Conservation (phyloP, 2,329 filamentous ascomycete species). For the Penicillium digitatum region DNA sequence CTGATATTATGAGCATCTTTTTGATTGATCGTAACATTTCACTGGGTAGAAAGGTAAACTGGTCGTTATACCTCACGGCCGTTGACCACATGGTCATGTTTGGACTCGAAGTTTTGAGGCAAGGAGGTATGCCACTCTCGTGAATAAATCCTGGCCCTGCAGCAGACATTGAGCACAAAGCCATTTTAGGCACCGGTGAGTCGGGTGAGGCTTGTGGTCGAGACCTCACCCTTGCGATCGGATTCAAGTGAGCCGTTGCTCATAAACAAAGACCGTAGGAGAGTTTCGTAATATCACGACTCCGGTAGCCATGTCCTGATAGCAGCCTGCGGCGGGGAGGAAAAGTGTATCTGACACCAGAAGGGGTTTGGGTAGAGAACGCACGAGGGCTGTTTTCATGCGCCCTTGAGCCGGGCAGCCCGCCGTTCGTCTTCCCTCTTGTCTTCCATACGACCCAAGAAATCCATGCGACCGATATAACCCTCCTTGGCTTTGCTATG, state of each 20-base stretch:
- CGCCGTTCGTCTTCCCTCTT: constrained; percentile 55
- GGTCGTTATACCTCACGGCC: not conserved
- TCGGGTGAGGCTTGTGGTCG: not conserved
- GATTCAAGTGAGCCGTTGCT: not conserved
- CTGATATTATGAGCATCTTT: not conserved
- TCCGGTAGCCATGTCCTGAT: not conserved
- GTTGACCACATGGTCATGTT: not conserved
- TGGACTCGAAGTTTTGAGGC: not conserved
- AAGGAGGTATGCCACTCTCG: not conserved
- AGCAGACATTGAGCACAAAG: not conserved
- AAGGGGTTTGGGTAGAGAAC: not conserved
- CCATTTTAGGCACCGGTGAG: not conserved
- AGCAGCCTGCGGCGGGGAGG: not conserved
- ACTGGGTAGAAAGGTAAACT: not conserved
- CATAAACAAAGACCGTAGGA: not conserved
- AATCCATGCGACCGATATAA: constrained; percentile 60
- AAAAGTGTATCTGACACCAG: not conserved
- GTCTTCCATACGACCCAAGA: constrained; percentile 56
- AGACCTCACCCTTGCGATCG: not conserved
- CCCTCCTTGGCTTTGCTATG: constrained; percentile 61
- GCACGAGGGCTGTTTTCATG: constrained; percentile 17
- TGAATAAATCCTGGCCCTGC: not conserved
- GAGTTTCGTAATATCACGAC: not conserved
- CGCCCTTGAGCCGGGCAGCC: constrained; percentile 47
- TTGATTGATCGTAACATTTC: not conserved